A percentile compares a stretch with the other conserved stretches of the same genome.
These are phyloP conservation scores for Holtermannia corniformis DNA, from an alignment of 768 basidiomycete species.

Conservation along the genomic window DNA sequence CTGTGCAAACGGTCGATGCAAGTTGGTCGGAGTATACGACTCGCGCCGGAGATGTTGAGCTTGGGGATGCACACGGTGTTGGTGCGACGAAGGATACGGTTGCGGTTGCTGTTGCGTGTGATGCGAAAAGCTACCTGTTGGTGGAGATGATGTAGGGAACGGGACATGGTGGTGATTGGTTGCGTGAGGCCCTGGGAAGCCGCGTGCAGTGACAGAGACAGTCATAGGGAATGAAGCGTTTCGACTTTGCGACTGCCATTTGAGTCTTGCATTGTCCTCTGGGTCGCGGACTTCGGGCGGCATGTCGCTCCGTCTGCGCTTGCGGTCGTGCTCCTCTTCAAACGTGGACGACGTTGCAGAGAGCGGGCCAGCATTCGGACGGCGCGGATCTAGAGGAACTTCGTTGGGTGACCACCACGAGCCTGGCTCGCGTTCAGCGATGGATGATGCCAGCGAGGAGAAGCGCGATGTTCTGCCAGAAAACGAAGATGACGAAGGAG, in stretches of 20 bases:
- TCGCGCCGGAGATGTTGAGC: too few species aligned
- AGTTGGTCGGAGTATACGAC: not conserved
- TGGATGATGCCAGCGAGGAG: conserved; percentile 20
- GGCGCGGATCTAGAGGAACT: not conserved
- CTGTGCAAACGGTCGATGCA: not conserved
- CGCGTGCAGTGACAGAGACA: not conserved
- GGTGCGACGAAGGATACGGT: too few species aligned
- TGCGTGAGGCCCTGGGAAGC: not conserved
- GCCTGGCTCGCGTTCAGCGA: conserved; percentile 7
- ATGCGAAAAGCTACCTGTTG: too few species aligned
- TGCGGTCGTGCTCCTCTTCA: conserved; percentile 18
- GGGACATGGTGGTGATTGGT: not conserved
- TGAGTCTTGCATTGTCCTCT: conserved; percentile 25
- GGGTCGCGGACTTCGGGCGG: conserved; percentile 16
- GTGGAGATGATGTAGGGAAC: too few species aligned
- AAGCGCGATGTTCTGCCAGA: conserved; percentile 25
- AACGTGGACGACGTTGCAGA: not conserved
- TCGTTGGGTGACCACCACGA: conserved; percentile 29
- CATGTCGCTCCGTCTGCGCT: conserved; percentile 25
- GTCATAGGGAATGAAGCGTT: conserved; percentile 25
- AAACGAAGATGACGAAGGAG: conserved; percentile 9
- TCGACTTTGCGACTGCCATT: conserved; percentile 28
- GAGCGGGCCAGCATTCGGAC: not conserved
- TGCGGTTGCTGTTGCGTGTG: too few species aligned
- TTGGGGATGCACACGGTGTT: too few species aligned